These are phyloP conservation scores for Angomonas desouzai DNA, from an alignment of 208 protist species.

Conservation along the genomic window DNA sequence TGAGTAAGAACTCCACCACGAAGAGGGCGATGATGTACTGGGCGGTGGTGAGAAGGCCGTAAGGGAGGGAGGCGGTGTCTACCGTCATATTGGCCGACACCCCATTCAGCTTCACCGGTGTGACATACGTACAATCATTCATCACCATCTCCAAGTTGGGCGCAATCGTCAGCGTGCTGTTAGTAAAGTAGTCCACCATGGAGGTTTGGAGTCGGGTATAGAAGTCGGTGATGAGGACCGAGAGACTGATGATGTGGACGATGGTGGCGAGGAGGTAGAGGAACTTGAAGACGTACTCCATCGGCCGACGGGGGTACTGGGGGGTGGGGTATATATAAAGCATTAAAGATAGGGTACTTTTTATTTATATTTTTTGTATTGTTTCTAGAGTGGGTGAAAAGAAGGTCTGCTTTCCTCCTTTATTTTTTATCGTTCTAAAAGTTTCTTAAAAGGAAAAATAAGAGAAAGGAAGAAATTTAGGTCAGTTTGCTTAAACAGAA, in stretches of 20 bases:
- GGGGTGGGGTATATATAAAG: constrained; percentile 72
- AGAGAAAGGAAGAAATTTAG: constrained; percentile 2
- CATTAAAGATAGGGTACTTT: constrained; percentile 25
- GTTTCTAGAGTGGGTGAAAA: background rate
- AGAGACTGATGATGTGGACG: constrained; percentile 37
- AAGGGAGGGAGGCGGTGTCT: constrained; percentile 32
- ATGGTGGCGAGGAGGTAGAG: constrained; percentile 56
- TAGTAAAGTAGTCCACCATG: constrained; percentile 59
- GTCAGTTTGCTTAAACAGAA: too few species aligned
- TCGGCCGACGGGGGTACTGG: constrained; percentile 53
- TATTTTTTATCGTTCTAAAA: too few species aligned
- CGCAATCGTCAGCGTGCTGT: constrained; percentile 26
- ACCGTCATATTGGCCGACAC: constrained; percentile 29
- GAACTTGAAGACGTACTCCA: constrained; percentile 65
- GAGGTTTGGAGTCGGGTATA: constrained; percentile 48
- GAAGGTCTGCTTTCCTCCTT: too few species aligned
- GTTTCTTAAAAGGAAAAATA: constrained; percentile 8
- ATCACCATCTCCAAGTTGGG: constrained; percentile 40
- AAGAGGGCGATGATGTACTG: constrained; percentile 63
- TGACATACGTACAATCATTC: constrained; percentile 55
- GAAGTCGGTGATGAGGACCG: constrained; percentile 67
- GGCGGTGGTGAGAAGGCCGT: constrained; percentile 56
- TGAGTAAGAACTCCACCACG: constrained; percentile 62
- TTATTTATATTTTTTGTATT: constrained; percentile 4
- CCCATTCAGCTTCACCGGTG: constrained; percentile 33